These are phyloP conservation scores for Rubus idaeus DNA, from an alignment of 306 rosid genomes.

Conservation along the genomic window DNA sequence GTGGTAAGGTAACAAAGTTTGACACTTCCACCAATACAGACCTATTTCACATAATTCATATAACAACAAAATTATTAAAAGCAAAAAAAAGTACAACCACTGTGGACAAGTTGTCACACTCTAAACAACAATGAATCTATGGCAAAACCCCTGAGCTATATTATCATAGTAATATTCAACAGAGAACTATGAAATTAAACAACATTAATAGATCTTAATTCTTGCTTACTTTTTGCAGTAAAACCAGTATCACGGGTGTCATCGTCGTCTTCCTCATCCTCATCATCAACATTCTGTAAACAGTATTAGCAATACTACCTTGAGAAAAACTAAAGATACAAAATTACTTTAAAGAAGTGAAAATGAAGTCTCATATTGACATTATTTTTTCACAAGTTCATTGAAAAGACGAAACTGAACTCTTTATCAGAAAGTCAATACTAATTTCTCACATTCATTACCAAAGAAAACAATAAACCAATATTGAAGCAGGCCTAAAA, in stretches of 20 bases:
- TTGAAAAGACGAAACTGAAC: background rate
- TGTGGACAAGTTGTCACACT: background rate
- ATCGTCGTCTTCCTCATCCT: constrained; percentile 25
- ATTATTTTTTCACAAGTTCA: background rate
- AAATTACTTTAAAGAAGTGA: background rate
- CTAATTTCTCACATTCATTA: background rate
- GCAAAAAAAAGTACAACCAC: background rate
- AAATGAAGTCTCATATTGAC: background rate
- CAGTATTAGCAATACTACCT: background rate
- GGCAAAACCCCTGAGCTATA: background rate
- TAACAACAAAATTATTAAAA: background rate
- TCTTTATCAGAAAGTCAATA: background rate
- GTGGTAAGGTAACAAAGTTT: background rate
- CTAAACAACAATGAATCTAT: background rate
- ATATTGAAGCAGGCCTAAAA: background rate
- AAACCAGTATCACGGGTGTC: constrained; percentile 31
- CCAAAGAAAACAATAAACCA: background rate
- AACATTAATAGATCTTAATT: background rate
- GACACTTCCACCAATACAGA: background rate
- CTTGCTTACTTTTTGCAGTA: constrained; percentile 58
- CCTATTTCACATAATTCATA: background rate
- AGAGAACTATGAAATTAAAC: background rate
- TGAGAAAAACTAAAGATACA: background rate
- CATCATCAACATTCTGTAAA: constrained; percentile 30
- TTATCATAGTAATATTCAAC: background rate